phyloP scores from a whole-genome alignment of 1,284 basidiomycete species.

The Bondarzewia mesenterica region DNA sequence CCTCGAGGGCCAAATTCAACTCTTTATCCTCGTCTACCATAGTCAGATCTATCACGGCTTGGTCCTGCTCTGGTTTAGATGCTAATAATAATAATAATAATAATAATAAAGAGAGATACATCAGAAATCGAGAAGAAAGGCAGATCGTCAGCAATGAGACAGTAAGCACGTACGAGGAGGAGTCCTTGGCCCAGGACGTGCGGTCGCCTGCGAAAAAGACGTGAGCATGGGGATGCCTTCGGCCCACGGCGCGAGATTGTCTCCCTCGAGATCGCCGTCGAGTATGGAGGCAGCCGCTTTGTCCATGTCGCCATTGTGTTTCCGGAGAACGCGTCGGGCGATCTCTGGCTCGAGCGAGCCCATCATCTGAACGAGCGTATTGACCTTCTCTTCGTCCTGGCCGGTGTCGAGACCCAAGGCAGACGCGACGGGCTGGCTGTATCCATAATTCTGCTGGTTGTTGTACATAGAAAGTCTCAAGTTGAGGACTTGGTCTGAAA shows the following conservation, averaged over 20 bases:
- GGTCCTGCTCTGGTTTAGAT: slow-evolving; percentile 25
- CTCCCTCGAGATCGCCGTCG: slow-evolving; percentile 38
- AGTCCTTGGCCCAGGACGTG: slow-evolving; percentile 18
- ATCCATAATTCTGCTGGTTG: not conserved
- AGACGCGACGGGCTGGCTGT: not conserved
- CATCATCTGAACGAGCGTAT: slow-evolving; percentile 12
- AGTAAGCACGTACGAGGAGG: slow-evolving; percentile 24
- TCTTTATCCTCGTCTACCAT: slow-evolving; percentile 48
- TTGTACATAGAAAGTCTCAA: too few species aligned
- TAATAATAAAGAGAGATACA: too few species aligned
- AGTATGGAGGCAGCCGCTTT: slow-evolving; percentile 56
- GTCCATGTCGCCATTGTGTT: slow-evolving; percentile 49
- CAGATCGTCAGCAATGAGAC: not conserved
- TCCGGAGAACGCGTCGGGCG: slow-evolving; percentile 44
- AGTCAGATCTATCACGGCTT: slow-evolving; percentile 45
- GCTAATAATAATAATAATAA: slow-evolving; percentile 15
- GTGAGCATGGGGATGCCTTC: slow-evolving; percentile 4
- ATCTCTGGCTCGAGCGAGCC: slow-evolving; percentile 33
- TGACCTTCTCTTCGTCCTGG: slow-evolving; percentile 9
- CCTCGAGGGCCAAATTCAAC: slow-evolving; percentile 40
- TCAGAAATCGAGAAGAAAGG: too few species aligned
- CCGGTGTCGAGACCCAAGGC: not conserved
- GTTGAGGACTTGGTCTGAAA: not conserved
- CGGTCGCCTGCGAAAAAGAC: slow-evolving; percentile 1
- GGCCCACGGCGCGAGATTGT: slow-evolving; percentile 13